These are phyloP conservation scores for Chrysanthemum lavandulifolium DNA, from an alignment of 129 eudicot genomes.

Conservation along the genomic window DNA sequence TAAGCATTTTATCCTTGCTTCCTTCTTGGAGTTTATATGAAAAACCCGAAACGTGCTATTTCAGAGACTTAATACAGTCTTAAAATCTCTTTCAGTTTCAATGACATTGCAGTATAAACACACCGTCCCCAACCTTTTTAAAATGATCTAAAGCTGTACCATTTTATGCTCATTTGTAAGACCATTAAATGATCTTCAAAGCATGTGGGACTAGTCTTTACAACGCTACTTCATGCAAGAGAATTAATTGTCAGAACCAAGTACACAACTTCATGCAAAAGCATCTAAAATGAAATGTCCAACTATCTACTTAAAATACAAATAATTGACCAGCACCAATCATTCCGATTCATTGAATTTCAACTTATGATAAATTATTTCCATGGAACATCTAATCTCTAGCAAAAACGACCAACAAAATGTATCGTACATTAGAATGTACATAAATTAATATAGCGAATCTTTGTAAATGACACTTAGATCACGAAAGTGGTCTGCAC, in stretches of 20 bases:
- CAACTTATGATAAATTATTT: too few relatives aligned
- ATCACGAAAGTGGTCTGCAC: too few relatives aligned
- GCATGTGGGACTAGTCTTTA: neutral
- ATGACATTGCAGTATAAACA: neutral
- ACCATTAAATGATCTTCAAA: neutral
- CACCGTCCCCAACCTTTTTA: neutral
- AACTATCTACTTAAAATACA: too few relatives aligned
- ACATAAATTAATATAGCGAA: too few relatives aligned
- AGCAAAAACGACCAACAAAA: too few relatives aligned
- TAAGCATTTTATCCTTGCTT: neutral
- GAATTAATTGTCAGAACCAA: neutral
- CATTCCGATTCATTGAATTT: too few relatives aligned
- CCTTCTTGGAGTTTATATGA: neutral
- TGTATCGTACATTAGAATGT: too few relatives aligned
- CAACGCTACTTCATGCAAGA: neutral
- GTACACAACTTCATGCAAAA: neutral
- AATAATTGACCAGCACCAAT: too few relatives aligned
- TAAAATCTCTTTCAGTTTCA: neutral
- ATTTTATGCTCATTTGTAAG: neutral
- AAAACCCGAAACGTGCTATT: too few relatives aligned
- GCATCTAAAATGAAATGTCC: neutral
- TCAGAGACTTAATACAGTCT: too few relatives aligned
- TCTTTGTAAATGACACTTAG: too few relatives aligned
- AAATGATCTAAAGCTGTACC: neutral
- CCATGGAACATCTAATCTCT: too few relatives aligned